phyloP scores from a whole-genome alignment of 768 basidiomycete species.

The Russula foetens region DNA sequence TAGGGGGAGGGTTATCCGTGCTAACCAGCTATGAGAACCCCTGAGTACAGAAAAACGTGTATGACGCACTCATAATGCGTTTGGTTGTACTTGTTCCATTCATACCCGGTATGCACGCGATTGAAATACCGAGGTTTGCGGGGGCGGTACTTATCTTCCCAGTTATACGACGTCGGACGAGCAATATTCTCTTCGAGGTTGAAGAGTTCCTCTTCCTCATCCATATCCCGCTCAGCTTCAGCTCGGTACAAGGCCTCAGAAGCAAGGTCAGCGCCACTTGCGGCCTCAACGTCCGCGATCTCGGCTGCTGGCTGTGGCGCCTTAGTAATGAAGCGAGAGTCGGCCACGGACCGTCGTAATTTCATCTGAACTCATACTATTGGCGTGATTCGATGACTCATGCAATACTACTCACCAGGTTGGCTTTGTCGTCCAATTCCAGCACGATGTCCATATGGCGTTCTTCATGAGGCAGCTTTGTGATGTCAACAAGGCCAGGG shows the following conservation, averaged over 20 bases:
- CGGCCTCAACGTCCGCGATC: conserved; percentile 44
- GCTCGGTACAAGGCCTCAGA: conserved; percentile 88
- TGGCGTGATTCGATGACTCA: neutral
- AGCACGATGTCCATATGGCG: conserved; percentile 72
- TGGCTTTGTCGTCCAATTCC: conserved; percentile 52
- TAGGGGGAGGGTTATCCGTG: conserved; percentile 97
- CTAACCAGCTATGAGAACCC: conserved; percentile 34
- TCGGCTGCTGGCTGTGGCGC: conserved; percentile 52
- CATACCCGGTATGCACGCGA: conserved; percentile 96
- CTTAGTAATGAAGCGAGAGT: conserved; percentile 84
- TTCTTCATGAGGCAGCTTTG: conserved; percentile 65
- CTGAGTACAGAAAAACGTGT: conserved; percentile 1
- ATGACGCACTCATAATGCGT: conserved; percentile 92
- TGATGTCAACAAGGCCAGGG: conserved; percentile 66
- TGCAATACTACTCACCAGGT: conserved; percentile 34
- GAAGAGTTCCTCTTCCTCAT: conserved; percentile 94
- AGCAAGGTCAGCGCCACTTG: conserved; percentile 65
- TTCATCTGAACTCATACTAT: conserved; percentile 46
- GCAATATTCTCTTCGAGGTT: conserved; percentile 85
- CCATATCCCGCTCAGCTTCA: conserved; percentile 86
- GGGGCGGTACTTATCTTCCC: conserved; percentile 98
- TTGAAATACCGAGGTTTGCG: conserved; percentile 98
- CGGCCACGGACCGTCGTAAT: conserved; percentile 73
- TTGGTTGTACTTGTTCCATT: conserved; percentile 99
- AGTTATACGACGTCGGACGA: conserved; percentile 83